Evolutionary conservation across 2,329 filamentous ascomycete species (phyloP), one percentile per base, ranked within the genome.

Genomic region (Phyllosticta citriasiana): DNA sequence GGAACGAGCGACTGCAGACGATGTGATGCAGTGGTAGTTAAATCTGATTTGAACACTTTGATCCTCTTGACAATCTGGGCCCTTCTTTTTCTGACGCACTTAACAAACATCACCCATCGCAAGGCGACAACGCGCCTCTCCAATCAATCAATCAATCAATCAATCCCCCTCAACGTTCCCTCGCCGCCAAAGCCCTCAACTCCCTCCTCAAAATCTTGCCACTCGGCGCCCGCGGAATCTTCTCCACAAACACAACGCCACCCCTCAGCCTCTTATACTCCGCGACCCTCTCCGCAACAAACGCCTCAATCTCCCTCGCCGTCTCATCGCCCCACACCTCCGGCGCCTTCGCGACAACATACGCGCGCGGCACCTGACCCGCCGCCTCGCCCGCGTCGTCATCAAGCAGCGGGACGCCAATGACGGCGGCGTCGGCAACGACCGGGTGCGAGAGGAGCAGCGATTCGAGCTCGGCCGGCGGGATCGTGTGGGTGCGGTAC

Each of bases 401-500:
- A 6, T 47, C 40, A 47, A 70, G 26, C 68, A 66, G 40, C 16
- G 40, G 40, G 3, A 78, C 69, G 4, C 76, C 77, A 52, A 80
- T 77, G 24, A 81, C 78, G 8, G 76, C 76, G 0, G 76, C 77
- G 65, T 81, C 79, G 1, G 70, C 64, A 3, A 80, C 70, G 2
- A 68, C 63, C 1, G 70, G 69, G 62, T 80, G 76, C 7, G 68
- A 70, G 2, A 80, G 59, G 0, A 81, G 67, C 33, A 78, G 56
- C 1, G 72, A 76, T 67, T 80, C 78, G 1, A 81, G 68, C 62
- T 80, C 79, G 0, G 78, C 77, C 0, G 79, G 79, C 9, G 78
- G 75, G 16, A 80, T 77, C 67, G 80, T 78, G 35, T 79, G 68
- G 1, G 78, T 79, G 64, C 79, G 79, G 59, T 79, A 79, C 64